Evolutionary conservation across 2,329 filamentous ascomycete genomes (phyloP).

Genomic region (Trichoderma harzianum): DNA sequence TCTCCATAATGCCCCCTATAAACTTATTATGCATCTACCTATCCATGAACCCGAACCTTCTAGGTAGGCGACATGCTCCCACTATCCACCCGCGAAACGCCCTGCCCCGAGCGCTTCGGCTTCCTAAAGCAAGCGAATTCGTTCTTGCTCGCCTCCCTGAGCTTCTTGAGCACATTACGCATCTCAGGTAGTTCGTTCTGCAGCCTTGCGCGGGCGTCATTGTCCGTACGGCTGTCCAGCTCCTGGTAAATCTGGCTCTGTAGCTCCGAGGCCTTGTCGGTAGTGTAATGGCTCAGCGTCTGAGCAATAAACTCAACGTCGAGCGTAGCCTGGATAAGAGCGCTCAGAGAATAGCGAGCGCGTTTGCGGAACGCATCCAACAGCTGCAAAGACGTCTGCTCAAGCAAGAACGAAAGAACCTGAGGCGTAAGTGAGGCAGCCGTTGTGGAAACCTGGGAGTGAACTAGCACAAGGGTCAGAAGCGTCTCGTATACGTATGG

Average conservation of each 20-base stretch:
- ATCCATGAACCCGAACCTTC: slow-evolving; percentile 14
- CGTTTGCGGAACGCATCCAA: slow-evolving; percentile 73
- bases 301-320: slow-evolving; percentile 97
- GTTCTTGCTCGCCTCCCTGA: slow-evolving; percentile 76
- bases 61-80: slow-evolving; percentile 23
- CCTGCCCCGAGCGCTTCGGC: slow-evolving; percentile 43
- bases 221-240: slow-evolving; percentile 83
- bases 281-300: slow-evolving; percentile 85
- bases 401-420: slow-evolving; percentile 82
- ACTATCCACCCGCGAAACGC: slow-evolving; percentile 33
- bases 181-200: slow-evolving; percentile 89
- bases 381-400: slow-evolving; percentile 75
- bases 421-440: slow-evolving; percentile 71
- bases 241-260: slow-evolving; percentile 92
- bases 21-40: neutral
- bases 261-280: slow-evolving; percentile 72
- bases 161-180: slow-evolving; percentile 78
- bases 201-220: slow-evolving; percentile 72
- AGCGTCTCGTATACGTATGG: slow-evolving; percentile 89
- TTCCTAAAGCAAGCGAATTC: slow-evolving; percentile 86
- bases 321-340: slow-evolving; percentile 93
- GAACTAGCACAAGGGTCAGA: slow-evolving; percentile 81
- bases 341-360: slow-evolving; percentile 67
- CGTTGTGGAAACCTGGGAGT: slow-evolving; percentile 83
- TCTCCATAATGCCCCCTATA: neutral